Evolutionary conservation across 2,329 filamentous ascomycete species (phyloP).

Genomic region (Parascedosporium putredinis): DNA sequence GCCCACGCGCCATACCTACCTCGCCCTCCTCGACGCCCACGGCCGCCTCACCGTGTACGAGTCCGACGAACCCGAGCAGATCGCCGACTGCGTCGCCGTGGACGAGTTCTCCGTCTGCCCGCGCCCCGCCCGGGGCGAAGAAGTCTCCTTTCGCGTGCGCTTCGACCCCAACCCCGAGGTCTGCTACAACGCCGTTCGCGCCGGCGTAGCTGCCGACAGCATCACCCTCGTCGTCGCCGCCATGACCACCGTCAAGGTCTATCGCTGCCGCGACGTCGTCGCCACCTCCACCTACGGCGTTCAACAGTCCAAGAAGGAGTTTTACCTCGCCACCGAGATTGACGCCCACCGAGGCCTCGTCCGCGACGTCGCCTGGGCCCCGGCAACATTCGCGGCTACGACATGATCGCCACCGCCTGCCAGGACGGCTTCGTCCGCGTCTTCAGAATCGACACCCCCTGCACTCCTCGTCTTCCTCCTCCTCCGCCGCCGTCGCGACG

Average conservation of each 20-base stretch:
- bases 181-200: slow-evolving; percentile 64
- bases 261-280: slow-evolving; percentile 57
- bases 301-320: slow-evolving; percentile 55
- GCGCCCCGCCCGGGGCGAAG: slow-evolving; percentile 66
- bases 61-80: slow-evolving; percentile 72
- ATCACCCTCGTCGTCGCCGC: slow-evolving; percentile 76
- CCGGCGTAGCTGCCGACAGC: slow-evolving; percentile 71
- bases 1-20: slow-evolving; percentile 68
- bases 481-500: slow-evolving; percentile 27
- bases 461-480: too few species aligned
- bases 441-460: slow-evolving; percentile 66
- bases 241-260: slow-evolving; percentile 75
- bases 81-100: slow-evolving; percentile 64
- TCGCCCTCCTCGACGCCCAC: slow-evolving; percentile 76
- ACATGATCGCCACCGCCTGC: slow-evolving; percentile 82
- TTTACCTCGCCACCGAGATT: slow-evolving; percentile 75
- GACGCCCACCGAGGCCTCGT: slow-evolving; percentile 66
- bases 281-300: slow-evolving; percentile 40
- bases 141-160: slow-evolving; percentile 73
- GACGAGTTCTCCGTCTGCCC: slow-evolving; percentile 68
- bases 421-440: slow-evolving; percentile 86
- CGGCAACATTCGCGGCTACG: slow-evolving; percentile 80
- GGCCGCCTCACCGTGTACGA: slow-evolving; percentile 73
- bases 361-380: slow-evolving; percentile 84
- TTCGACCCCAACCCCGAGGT: slow-evolving; percentile 85